These are phyloP conservation scores for Luzula sylvatica DNA, from an alignment of 176 grass and related monocot genomes.

Conservation along the genomic window DNA sequence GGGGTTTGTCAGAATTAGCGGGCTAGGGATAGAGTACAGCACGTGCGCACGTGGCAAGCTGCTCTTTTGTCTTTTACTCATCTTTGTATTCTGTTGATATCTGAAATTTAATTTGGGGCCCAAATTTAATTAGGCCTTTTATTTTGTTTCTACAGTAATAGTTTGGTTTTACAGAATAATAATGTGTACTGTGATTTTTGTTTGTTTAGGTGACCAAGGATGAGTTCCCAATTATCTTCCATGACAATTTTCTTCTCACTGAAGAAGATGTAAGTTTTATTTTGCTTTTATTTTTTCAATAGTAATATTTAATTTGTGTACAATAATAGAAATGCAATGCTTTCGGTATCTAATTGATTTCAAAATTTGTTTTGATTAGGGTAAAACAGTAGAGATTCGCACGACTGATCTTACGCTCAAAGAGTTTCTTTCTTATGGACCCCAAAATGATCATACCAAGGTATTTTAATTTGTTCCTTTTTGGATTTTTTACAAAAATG, in stretches of 20 bases:
- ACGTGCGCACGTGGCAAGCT: too few species aligned
- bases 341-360: not conserved
- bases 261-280: slow-evolving; percentile 54
- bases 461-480: slow-evolving; percentile 25
- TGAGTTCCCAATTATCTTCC: slow-evolving; percentile 68
- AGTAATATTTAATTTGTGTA: not conserved
- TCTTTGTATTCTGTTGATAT: too few species aligned
- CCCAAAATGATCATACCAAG: slow-evolving; percentile 48
- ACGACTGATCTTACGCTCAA: slow-evolving; percentile 52
- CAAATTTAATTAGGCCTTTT: too few species aligned
- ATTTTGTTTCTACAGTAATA: not conserved
- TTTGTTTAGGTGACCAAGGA: slow-evolving; percentile 86
- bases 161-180: not conserved
- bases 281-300: not conserved
- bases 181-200: not conserved
- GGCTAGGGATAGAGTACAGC: not conserved
- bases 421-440: slow-evolving; percentile 75
- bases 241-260: slow-evolving; percentile 58
- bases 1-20: too few species aligned
- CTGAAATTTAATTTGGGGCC: too few species aligned
- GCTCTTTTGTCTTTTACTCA: too few species aligned
- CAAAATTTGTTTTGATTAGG: slow-evolving; percentile 21
- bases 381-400: slow-evolving; percentile 40
- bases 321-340: not conserved
- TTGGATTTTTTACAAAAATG: slow-evolving; percentile 7